Conservation (phyloP, 116 monocot species). For the Phalaenopsis hybrid region DNA sequence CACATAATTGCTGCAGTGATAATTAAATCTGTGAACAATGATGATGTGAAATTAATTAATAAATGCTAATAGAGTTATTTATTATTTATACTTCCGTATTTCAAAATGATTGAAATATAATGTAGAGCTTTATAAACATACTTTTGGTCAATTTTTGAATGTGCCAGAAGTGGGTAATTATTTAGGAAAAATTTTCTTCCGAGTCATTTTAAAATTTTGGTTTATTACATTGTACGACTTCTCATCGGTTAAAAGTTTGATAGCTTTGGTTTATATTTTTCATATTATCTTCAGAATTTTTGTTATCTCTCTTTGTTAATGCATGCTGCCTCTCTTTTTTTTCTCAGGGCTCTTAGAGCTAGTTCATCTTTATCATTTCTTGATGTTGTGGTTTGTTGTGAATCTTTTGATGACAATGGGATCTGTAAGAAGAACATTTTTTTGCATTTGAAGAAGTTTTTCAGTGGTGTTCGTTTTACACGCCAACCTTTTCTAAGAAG, state of each 20-base stretch:
- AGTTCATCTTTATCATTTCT: constrained; percentile 54
- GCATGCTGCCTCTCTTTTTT: not conserved
- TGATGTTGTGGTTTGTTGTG: constrained; percentile 66
- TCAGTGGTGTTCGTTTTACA: constrained; percentile 75
- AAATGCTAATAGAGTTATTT: too few species aligned
- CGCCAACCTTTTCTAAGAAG: constrained; percentile 51
- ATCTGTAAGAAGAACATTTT: constrained; percentile 37
- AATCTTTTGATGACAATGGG: constrained; percentile 18
- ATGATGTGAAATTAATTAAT: too few species aligned
- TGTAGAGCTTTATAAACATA: too few species aligned
- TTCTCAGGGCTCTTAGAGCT: constrained; percentile 62
- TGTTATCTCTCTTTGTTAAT: not conserved
- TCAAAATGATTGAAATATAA: too few species aligned
- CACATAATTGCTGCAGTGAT: too few species aligned
- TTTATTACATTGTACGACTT: not conserved
- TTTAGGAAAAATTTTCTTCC: too few species aligned
- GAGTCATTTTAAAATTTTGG: not conserved
- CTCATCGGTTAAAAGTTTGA: not conserved
- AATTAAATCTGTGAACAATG: too few species aligned
- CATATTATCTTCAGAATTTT: not conserved
- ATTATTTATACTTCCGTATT: too few species aligned
- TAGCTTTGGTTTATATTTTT: not conserved
- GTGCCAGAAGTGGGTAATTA: too few species aligned
- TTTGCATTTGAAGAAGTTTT: constrained; percentile 89
- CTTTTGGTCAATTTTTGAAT: too few species aligned